Base-by-base conservation (phyloP, 345 rosid species). In the Eucalyptus microcorys region DNA sequence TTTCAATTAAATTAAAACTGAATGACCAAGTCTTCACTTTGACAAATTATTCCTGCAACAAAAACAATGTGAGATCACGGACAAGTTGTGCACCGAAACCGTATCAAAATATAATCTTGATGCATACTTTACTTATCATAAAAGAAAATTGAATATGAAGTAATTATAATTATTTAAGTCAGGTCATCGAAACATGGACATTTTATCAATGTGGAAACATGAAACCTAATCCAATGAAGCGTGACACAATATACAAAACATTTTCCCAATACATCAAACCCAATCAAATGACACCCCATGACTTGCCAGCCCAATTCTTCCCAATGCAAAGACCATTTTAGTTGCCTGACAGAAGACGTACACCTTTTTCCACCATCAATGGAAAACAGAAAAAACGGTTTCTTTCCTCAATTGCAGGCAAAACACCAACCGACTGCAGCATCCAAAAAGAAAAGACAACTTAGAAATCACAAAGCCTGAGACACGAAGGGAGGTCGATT, bases 321-420 rank as follows among this genome's bases (percentile, higher is more conserved):
- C 21, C 47, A 10, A 76, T 37, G 47, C 83, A 76, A 21, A 76
- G 47, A 21, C 83, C 83, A 76, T 19, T 10, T 76, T 76, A 21
- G 83, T 26, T 37, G 83, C 83, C 83, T 76, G 83, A 21, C 83
- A 76, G 83, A 86, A 37, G 83, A 76, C 1, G 22, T 6, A 37
- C 83, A 40, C 24, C 66, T 84, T 59, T 49, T 45, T 14, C 43
- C 19, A n/a, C 89, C 89, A 81, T 24, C 7, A 50, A 30, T 27
- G n/a, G 89, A 43, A 87, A 88, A 88, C 89, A 43, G 80, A 88
- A 88, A 88, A 88, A 88, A 81, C 89, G 53, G 89, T 80, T 27
- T 79, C 42, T 48, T 26, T 34, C 80, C 43, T 47, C 88, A 87
- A 61, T 57, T 61, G 84, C 76, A 45, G 64, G 45, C 57, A 57